Percentiles rank a stretch among this genome's conserved stretches.
phyloP scores from a whole-genome alignment of 495 filamentous ascomycete species.

The Penicillium canescens region DNA sequence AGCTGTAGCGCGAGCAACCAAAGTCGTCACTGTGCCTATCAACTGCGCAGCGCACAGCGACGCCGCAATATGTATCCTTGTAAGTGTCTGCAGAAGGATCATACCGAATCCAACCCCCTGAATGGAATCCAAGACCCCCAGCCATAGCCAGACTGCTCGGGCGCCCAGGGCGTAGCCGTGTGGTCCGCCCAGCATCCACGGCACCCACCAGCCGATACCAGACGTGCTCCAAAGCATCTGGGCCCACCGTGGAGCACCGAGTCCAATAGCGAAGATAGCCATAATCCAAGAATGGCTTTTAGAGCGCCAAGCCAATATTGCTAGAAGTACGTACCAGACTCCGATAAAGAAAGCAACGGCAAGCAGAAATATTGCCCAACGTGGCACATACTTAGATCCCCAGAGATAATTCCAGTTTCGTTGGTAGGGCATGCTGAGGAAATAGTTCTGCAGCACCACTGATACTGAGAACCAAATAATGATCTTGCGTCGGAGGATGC shows the following conservation, averaged over 20 bases:
- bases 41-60: slow-evolving; percentile 48
- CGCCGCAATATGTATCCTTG: slow-evolving; percentile 46
- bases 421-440: slow-evolving; percentile 47
- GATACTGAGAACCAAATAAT: slow-evolving; percentile 48
- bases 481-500: slow-evolving; percentile 42
- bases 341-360: slow-evolving; percentile 45
- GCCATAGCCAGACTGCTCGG: slow-evolving; percentile 50
- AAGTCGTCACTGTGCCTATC: slow-evolving; percentile 50
- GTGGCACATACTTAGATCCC: slow-evolving; percentile 38
- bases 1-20: slow-evolving; percentile 43
- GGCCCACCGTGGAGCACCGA: slow-evolving; percentile 47
- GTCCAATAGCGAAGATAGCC: slow-evolving; percentile 49
- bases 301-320: slow-evolving; percentile 39
- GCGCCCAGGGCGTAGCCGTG: slow-evolving; percentile 41
- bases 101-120: slow-evolving; percentile 52
- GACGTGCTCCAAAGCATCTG: slow-evolving; percentile 52
- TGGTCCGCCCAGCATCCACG: slow-evolving; percentile 40
- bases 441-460: slow-evolving; percentile 49
- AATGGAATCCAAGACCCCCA: slow-evolving; percentile 46
- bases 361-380: slow-evolving; percentile 43
- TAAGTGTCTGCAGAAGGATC: slow-evolving; percentile 49
- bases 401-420: slow-evolving; percentile 51
- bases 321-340: slow-evolving; percentile 40
- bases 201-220: slow-evolving; percentile 43
- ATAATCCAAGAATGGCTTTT: slow-evolving; percentile 49